phyloP scores from a whole-genome alignment of 2,329 filamentous ascomycete species.

The Thielaviopsis musarum region DNA sequence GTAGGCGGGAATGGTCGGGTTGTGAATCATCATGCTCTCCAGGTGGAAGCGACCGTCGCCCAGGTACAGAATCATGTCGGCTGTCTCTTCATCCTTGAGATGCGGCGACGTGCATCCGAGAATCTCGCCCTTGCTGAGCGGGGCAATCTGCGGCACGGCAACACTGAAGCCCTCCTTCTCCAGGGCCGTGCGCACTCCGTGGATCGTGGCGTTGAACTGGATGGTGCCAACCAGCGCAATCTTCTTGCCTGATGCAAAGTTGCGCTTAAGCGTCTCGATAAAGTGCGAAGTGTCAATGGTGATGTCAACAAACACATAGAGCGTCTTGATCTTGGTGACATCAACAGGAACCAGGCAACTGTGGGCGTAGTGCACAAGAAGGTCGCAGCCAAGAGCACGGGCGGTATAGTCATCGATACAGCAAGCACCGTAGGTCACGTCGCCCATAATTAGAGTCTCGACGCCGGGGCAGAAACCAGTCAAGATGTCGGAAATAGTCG shows the following conservation, averaged over 20 bases:
- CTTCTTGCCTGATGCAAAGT: slow-evolving; percentile 70
- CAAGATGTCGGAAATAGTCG: slow-evolving; percentile 92
- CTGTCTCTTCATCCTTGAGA: slow-evolving; percentile 36
- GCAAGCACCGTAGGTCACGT: slow-evolving; percentile 96
- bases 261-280: slow-evolving; percentile 70
- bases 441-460: slow-evolving; percentile 95
- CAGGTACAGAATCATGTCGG: slow-evolving; percentile 73
- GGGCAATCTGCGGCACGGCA: slow-evolving; percentile 80
- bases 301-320: slow-evolving; percentile 98
- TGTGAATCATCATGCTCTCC: slow-evolving; percentile 98
- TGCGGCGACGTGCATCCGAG: slow-evolving; percentile 88
- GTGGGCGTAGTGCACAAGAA: slow-evolving; percentile 93
- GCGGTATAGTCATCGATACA: slow-evolving; percentile 98
- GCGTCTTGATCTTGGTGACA: slow-evolving; percentile 88
- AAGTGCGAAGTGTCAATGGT: slow-evolving; percentile 85
- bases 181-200: slow-evolving; percentile 61
- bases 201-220: slow-evolving; percentile 94
- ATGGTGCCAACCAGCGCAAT: slow-evolving; percentile 93
- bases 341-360: slow-evolving; percentile 93
- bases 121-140: slow-evolving; percentile 87
- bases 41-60: slow-evolving; percentile 91
- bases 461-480: slow-evolving; percentile 83
- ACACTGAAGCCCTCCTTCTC: slow-evolving; percentile 74
- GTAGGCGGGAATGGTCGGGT: slow-evolving; percentile 78
- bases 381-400: slow-evolving; percentile 78